Percentiles rank a stretch among this genome's conserved stretches.
phyloP scores from a whole-genome alignment of 441 rosid species.

The Populus hybrid region DNA sequence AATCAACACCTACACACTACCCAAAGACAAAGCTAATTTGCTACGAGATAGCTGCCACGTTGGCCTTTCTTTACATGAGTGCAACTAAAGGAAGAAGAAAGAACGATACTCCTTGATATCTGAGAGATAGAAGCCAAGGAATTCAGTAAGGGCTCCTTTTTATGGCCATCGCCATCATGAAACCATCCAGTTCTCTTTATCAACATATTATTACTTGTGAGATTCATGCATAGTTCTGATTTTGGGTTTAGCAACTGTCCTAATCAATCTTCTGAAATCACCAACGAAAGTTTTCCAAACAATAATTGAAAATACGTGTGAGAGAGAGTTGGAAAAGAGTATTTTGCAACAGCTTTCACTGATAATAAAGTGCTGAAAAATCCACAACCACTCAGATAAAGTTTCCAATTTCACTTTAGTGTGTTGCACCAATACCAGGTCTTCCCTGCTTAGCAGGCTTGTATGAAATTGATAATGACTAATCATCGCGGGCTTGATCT shows the following conservation, averaged over 20 bases:
- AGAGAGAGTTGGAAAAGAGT: not conserved
- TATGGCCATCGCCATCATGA: too few relatives aligned
- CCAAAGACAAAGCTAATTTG: too few relatives aligned
- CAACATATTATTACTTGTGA: too few relatives aligned
- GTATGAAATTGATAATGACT: conserved; percentile 75
- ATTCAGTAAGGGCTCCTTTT: too few relatives aligned
- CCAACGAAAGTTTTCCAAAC: not conserved
- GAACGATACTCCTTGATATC: too few relatives aligned
- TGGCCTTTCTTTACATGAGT: too few relatives aligned
- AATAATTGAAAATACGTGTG: not conserved
- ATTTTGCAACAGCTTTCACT: not conserved
- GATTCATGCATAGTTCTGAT: too few relatives aligned
- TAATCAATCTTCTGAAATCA: not conserved
- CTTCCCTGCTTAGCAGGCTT: conserved; percentile 92
- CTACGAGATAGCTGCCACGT: too few relatives aligned
- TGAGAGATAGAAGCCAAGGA: too few relatives aligned
- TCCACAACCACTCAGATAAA: not conserved
- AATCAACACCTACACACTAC: too few relatives aligned
- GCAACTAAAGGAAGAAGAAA: too few relatives aligned
- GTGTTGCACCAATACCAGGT: conserved; percentile 91
- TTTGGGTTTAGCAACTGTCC: not conserved
- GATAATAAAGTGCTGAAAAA: not conserved
- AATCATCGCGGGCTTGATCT: conserved; percentile 90
- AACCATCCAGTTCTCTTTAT: too few relatives aligned
- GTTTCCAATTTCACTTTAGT: conserved; percentile 53